Evolutionary conservation across 805 yeast species (phyloP).

Genomic region (Metschnikowia hibisci): DNA sequence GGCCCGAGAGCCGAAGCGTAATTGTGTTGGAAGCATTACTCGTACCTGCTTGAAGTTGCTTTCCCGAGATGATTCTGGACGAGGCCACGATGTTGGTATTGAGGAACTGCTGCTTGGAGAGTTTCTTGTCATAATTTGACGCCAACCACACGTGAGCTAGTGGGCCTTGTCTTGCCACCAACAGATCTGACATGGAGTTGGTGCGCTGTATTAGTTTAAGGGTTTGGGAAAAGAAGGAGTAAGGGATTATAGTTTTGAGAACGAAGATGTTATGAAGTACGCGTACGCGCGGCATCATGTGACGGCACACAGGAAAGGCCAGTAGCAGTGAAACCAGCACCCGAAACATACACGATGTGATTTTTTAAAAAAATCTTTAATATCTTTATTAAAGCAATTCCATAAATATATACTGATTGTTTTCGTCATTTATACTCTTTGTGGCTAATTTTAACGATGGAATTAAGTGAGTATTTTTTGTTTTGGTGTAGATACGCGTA

Average conservation of each 20-base stretch:
- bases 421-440: too few relatives aligned
- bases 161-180: constrained; percentile 68
- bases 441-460: too few relatives aligned
- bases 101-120: constrained; percentile 67
- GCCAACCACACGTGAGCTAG: constrained; percentile 91
- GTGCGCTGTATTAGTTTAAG: neutral
- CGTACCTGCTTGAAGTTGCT: constrained; percentile 47
- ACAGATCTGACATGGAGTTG: constrained; percentile 12
- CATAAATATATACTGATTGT: too few relatives aligned
- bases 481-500: too few relatives aligned
- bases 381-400: too few relatives aligned
- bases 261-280: constrained; percentile 4
- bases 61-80: constrained; percentile 42
- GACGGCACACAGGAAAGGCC: neutral
- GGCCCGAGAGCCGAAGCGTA: constrained; percentile 81
- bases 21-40: constrained; percentile 42
- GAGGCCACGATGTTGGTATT: constrained; percentile 66
- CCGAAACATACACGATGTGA: too few relatives aligned
- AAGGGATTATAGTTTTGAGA: neutral
- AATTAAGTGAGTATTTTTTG: too few relatives aligned
- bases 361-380: too few relatives aligned
- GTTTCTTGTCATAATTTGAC: constrained; percentile 76
- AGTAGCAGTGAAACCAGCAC: too few relatives aligned
- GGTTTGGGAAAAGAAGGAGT: neutral
- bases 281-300: constrained; percentile 5